These are phyloP conservation scores for Prototheca wickerhamii DNA, from an alignment of 163 green algal species.

Conservation along the genomic window DNA sequence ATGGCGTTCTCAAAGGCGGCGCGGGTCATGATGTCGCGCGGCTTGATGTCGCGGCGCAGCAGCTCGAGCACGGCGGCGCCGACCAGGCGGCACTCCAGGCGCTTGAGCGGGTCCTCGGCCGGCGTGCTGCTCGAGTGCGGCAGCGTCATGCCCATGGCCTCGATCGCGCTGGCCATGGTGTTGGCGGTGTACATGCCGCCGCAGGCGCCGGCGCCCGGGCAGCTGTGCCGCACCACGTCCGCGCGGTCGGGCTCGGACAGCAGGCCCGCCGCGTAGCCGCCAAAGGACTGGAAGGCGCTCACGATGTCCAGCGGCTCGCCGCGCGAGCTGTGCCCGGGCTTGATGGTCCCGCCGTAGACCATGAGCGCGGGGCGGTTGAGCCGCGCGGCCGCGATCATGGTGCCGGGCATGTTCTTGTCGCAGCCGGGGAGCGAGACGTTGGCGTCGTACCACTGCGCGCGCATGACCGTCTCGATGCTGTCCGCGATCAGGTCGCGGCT, in stretches of 20 bases:
- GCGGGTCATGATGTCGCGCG: conserved; percentile 92
- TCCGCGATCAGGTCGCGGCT: conserved; percentile 91
- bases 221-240: conserved; percentile 87
- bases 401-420: conserved; percentile 99
- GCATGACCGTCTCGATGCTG: conserved; percentile 93
- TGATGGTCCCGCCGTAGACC: conserved; percentile 98
- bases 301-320: conserved; percentile 84
- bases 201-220: conserved; percentile 90
- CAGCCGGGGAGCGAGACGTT: conserved; percentile 92
- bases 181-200: conserved; percentile 99
- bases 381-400: conserved; percentile 91
- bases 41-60: conserved; percentile 87
- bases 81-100: conserved; percentile 80
- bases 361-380: conserved; percentile 93
- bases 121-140: conserved; percentile 87
- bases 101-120: conserved; percentile 88
- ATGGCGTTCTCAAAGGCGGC: conserved; percentile 94
- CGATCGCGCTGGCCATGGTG: conserved; percentile 95
- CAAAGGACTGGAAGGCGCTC: conserved; percentile 93
- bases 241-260: conserved; percentile 77
- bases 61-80: conserved; percentile 79
- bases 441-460: conserved; percentile 91
- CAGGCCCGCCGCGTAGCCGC: conserved; percentile 65
- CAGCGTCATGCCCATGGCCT: conserved; percentile 94
- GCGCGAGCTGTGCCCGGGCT: conserved; percentile 51